phyloP scores from a whole-genome alignment of 805 yeast species.

The Wickerhamiella nectarea region DNA sequence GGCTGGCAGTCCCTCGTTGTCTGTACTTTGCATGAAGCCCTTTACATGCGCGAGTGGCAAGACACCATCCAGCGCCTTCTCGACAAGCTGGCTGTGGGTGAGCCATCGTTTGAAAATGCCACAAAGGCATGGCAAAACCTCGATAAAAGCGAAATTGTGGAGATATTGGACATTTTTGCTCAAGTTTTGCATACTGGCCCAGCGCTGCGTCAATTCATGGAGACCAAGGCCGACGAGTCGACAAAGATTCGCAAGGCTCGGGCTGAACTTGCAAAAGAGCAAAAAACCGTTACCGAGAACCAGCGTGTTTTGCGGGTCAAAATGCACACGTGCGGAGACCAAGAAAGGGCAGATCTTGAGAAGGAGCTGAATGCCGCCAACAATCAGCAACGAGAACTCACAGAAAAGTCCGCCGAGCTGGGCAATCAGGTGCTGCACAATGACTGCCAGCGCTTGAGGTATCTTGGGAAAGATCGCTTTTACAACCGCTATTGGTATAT shows the following conservation, averaged over 20 bases:
- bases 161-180: conserved; percentile 46
- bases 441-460: conserved; percentile 63
- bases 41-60: conserved; percentile 42
- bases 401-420: conserved; percentile 36
- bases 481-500: conserved; percentile 94
- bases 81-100: conserved; percentile 41
- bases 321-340: background rate
- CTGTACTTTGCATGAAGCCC: conserved; percentile 54
- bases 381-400: conserved; percentile 32
- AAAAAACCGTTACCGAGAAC: conserved; percentile 38
- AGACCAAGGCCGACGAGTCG: conserved; percentile 51
- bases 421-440: conserved; percentile 40
- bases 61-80: conserved; percentile 39
- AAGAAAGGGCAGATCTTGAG: background rate
- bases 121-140: conserved; percentile 43
- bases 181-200: conserved; percentile 47
- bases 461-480: conserved; percentile 69
- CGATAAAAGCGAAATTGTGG: conserved; percentile 40
- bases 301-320: conserved; percentile 36
- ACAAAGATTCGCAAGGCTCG: conserved; percentile 51
- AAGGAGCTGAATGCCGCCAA: conserved; percentile 25
- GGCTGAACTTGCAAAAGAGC: conserved; percentile 50
- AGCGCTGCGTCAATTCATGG: conserved; percentile 49
- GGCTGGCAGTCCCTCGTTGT: conserved; percentile 69
- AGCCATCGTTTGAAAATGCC: conserved; percentile 33